phyloP scores from a whole-genome alignment of 106 monocot species.

The Dactylorhiza incarnata region DNA sequence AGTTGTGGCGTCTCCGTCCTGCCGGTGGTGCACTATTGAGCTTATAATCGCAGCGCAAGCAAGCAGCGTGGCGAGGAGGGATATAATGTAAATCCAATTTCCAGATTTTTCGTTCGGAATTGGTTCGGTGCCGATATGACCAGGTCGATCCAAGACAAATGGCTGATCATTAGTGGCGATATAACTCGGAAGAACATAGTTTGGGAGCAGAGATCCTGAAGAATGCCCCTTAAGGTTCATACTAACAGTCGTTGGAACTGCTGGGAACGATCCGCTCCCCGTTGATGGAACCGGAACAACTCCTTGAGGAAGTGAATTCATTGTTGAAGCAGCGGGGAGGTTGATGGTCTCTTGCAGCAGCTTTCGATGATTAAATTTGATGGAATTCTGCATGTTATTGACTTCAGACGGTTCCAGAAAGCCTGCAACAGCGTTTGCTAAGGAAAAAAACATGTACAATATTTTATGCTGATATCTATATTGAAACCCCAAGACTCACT shows the following conservation, averaged over 20 bases:
- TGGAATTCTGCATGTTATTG: conserved; percentile 15
- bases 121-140: not conserved
- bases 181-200: conserved; percentile 2
- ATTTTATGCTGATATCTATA: not conserved
- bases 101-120: conserved; percentile 8
- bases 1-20: conserved; percentile 19
- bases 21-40: conserved; percentile 9
- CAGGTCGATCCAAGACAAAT: not conserved
- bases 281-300: conserved; percentile 32
- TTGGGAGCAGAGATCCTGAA: not conserved
- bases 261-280: conserved; percentile 86
- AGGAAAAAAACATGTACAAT: not conserved
- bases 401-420: conserved; percentile 7
- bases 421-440: conserved; percentile 16
- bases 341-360: conserved; percentile 49
- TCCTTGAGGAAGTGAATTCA: conserved; percentile 2
- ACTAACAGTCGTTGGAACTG: conserved; percentile 17
- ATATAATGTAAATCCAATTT: conserved; percentile 30
- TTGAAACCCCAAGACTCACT: not conserved
- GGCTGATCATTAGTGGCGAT: not conserved
- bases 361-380: conserved; percentile 30
- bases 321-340: conserved; percentile 44
- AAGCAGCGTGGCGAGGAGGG: conserved; percentile 21
- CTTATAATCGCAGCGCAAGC: conserved; percentile 17
- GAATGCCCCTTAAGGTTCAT: not conserved